phyloP scores from a whole-genome alignment of 1,284 basidiomycete genomes.

The Pseudozyma pruni region DNA sequence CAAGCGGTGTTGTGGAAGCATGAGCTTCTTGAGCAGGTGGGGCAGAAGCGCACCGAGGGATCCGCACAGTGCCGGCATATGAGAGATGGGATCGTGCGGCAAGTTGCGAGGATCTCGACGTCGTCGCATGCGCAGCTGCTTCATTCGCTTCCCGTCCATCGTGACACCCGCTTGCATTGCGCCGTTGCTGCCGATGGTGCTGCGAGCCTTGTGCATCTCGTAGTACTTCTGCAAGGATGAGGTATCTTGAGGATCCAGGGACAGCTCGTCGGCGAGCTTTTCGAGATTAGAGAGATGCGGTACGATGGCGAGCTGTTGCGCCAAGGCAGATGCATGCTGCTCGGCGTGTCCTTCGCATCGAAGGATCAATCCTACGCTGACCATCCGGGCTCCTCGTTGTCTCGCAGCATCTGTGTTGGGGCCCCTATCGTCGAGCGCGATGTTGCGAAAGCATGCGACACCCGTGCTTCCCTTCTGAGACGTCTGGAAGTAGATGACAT shows the following conservation, averaged over 20 bases:
- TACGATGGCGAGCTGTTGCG: slow-evolving; percentile 45
- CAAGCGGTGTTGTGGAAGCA: slow-evolving; percentile 46
- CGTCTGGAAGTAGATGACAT: slow-evolving; percentile 51
- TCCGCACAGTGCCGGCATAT: slow-evolving; percentile 53
- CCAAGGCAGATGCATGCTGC: slow-evolving; percentile 19
- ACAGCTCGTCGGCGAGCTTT: slow-evolving; percentile 35
- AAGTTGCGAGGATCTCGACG: slow-evolving; percentile 39
- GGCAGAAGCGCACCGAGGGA: slow-evolving; percentile 56
- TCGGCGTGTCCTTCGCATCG: slow-evolving; percentile 20
- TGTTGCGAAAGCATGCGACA: slow-evolving; percentile 53
- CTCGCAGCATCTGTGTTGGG: slow-evolving; percentile 8
- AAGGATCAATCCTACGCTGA: slow-evolving; percentile 46
- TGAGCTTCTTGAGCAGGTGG: slow-evolving; percentile 50
- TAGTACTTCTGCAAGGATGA: slow-evolving; percentile 26
- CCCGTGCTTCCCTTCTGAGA: slow-evolving; percentile 23
- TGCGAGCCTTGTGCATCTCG: slow-evolving; percentile 16
- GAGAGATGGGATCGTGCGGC: slow-evolving; percentile 40
- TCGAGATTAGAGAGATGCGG: slow-evolving; percentile 45
- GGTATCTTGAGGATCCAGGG: slow-evolving; percentile 18
- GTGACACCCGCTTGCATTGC: neutral
- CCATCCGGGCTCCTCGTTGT: slow-evolving; percentile 55
- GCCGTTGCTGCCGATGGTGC: neutral
- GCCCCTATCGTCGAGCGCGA: slow-evolving; percentile 19
- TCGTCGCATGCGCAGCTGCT: slow-evolving; percentile 40
- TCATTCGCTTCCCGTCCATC: slow-evolving; percentile 35